A percentile compares a stretch with the other conserved stretches of the same genome.
Conservation (phyloP, 2,329 filamentous ascomycete species). For the Pseudogymnoascus sp. region DNA sequence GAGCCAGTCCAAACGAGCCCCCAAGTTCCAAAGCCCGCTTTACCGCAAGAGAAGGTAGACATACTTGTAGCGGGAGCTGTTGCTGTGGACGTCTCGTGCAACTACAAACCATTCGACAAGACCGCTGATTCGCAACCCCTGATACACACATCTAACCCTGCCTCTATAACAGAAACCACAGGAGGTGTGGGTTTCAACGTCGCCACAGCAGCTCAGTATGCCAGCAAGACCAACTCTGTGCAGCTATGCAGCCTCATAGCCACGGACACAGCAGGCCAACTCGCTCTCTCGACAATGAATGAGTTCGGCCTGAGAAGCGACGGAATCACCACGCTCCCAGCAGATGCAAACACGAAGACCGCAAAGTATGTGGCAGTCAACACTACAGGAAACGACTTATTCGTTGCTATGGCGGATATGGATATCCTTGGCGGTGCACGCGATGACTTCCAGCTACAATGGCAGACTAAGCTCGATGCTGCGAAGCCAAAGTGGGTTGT, state of each 20-base stretch:
- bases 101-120: constrained; percentile 43
- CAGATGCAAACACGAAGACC: constrained; percentile 50
- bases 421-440: constrained; percentile 39
- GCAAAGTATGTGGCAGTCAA: constrained; percentile 92
- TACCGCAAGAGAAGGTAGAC: constrained; percentile 36
- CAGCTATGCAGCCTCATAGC: constrained; percentile 74
- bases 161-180: constrained; percentile 68
- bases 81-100: constrained; percentile 79
- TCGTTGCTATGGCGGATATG: constrained; percentile 97
- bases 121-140: constrained; percentile 19
- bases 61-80: constrained; percentile 88
- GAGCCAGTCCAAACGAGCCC: background rate
- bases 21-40: background rate
- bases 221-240: constrained; percentile 52
- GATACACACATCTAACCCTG: constrained; percentile 39
- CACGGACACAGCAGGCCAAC: constrained; percentile 68
- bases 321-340: constrained; percentile 39
- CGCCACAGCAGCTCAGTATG: constrained; percentile 69
- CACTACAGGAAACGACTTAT: constrained; percentile 69
- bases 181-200: constrained; percentile 93
- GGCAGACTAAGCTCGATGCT: constrained; percentile 50
- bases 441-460: constrained; percentile 45
- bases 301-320: constrained; percentile 55
- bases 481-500: constrained; percentile 67
- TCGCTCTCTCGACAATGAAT: constrained; percentile 59